A percentile compares a stretch with the other conserved stretches of the same genome.
Conservation (phyloP, 352 stramenopile genomes). For the Pythium scleroteichum region DNA sequence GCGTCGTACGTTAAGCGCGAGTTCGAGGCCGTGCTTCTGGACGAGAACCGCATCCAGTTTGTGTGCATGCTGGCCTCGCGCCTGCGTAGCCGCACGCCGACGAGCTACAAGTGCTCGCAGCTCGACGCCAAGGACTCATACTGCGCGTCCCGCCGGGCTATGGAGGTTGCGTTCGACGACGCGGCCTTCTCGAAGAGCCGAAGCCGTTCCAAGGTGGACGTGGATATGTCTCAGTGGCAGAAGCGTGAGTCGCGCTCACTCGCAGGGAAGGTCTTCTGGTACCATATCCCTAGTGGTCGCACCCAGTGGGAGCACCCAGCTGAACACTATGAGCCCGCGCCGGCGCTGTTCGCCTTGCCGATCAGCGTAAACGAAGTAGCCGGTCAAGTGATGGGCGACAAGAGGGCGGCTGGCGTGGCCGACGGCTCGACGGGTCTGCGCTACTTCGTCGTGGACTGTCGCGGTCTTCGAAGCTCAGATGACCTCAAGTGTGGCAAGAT, state of each 20-base stretch:
- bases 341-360: conserved; percentile 63
- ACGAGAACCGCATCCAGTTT: conserved; percentile 51
- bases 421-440: conserved; percentile 32
- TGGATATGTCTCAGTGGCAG: conserved; percentile 83
- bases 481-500: conserved; percentile 81
- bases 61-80: conserved; percentile 62
- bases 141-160: conserved; percentile 55
- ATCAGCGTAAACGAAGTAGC: conserved; percentile 73
- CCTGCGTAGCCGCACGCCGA: conserved; percentile 60
- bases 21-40: conserved; percentile 37
- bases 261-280: conserved; percentile 79
- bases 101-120: conserved; percentile 64
- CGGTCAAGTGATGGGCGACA: conserved; percentile 66
- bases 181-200: conserved; percentile 30
- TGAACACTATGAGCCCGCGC: conserved; percentile 56
- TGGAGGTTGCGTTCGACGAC: conserved; percentile 58
- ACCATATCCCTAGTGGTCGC: conserved; percentile 69
- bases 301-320: conserved; percentile 82
- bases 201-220: conserved; percentile 30
- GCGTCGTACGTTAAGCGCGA: conserved; percentile 38
- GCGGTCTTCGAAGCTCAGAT: conserved; percentile 69
- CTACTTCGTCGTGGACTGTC: conserved; percentile 82
- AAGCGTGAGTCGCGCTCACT: conserved; percentile 75
- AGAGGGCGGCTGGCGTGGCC: conserved; percentile 15
- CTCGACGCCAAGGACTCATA: conserved; percentile 39